Conservation (phyloP, 164 flowering plant species). For the Taxillus chinensis region DNA sequence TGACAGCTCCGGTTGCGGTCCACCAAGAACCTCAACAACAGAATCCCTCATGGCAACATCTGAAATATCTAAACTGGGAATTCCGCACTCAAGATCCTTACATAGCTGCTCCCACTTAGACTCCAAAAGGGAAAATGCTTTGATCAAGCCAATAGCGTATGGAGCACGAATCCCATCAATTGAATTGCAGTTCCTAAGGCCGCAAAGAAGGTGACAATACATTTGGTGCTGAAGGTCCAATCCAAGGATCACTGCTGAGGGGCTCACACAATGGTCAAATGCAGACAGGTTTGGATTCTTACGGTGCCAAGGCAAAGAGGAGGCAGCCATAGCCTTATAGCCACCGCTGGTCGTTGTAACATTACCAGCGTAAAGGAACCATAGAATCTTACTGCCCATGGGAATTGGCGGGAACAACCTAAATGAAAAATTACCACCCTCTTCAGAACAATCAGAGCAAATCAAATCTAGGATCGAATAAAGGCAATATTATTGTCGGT, state of each 20-base stretch:
- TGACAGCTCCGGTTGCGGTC: slow-evolving; percentile 28
- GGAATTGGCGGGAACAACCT: slow-evolving; percentile 33
- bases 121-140: slow-evolving; percentile 28
- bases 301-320: slow-evolving; percentile 26
- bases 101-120: slow-evolving; percentile 38
- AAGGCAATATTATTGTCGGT: too few species aligned
- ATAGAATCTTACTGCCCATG: slow-evolving; percentile 19
- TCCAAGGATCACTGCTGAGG: slow-evolving; percentile 32
- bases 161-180: slow-evolving; percentile 31
- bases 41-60: slow-evolving; percentile 31
- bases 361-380: slow-evolving; percentile 30
- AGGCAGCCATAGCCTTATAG: slow-evolving; percentile 36
- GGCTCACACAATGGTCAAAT: slow-evolving; percentile 18
- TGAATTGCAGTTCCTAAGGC: slow-evolving; percentile 20
- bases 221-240: slow-evolving; percentile 29
- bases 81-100: slow-evolving; percentile 31
- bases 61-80: slow-evolving; percentile 17
- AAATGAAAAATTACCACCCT: not conserved
- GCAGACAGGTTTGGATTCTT: slow-evolving; percentile 10
- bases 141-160: slow-evolving; percentile 30
- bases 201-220: slow-evolving; percentile 52
- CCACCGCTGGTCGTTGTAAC: slow-evolving; percentile 31
- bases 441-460: not conserved
- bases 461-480: not conserved
- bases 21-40: slow-evolving; percentile 28